Percentiles rank a stretch among this genome's conserved stretches.
Conservation (phyloP, 2,329 filamentous ascomycete species). For the Fusarium sp. region DNA sequence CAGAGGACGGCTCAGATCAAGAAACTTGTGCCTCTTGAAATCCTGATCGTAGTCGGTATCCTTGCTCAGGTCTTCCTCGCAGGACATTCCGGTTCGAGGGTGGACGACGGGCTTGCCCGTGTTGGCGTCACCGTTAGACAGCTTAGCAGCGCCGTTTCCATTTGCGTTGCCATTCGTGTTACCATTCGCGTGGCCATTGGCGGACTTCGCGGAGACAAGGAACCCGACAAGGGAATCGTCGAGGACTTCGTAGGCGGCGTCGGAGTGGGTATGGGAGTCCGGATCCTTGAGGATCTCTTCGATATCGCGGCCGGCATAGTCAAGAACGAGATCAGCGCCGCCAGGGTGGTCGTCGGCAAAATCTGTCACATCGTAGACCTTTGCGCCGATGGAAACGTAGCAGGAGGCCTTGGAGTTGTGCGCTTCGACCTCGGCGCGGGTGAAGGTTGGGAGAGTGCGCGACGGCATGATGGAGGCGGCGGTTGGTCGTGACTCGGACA, state of each 20-base stretch:
- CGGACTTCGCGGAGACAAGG: slow-evolving; percentile 73
- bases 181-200: slow-evolving; percentile 52
- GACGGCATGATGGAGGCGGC: slow-evolving; percentile 75
- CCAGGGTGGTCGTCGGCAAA: slow-evolving; percentile 94
- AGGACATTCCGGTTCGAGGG: slow-evolving; percentile 88
- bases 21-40: slow-evolving; percentile 93
- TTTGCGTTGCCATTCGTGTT: slow-evolving; percentile 40
- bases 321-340: slow-evolving; percentile 88
- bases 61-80: slow-evolving; percentile 86
- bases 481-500: slow-evolving; percentile 21
- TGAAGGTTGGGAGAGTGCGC: slow-evolving; percentile 86
- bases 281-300: slow-evolving; percentile 86
- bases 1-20: slow-evolving; percentile 89
- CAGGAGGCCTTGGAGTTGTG: slow-evolving; percentile 88
- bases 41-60: slow-evolving; percentile 85
- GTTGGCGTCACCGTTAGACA: slow-evolving; percentile 52
- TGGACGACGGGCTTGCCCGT: slow-evolving; percentile 58
- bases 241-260: slow-evolving; percentile 95
- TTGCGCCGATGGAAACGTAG: slow-evolving; percentile 91
- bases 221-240: slow-evolving; percentile 91
- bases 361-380: slow-evolving; percentile 95
- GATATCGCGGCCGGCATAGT: slow-evolving; percentile 92
- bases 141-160: slow-evolving; percentile 33
- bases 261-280: slow-evolving; percentile 87
- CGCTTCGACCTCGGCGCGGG: slow-evolving; percentile 82